Conservation (phyloP, 148 eudicot species). For the Polygonum aviculare region DNA sequence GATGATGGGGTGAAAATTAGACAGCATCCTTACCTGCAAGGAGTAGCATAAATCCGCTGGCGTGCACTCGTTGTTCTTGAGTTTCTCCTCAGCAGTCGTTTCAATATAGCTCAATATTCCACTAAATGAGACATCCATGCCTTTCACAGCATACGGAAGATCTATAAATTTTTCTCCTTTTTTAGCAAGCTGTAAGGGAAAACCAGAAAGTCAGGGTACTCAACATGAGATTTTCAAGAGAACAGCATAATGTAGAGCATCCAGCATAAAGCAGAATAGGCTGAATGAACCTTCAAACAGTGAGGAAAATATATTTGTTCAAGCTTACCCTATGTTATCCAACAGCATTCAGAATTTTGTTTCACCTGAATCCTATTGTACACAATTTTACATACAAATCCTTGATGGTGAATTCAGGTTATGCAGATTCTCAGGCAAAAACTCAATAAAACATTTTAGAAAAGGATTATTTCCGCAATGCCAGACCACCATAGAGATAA, state of each 20-base stretch:
- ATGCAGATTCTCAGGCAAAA: background rate
- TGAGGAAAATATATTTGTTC: background rate
- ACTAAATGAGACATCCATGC: slow-evolving; percentile 97
- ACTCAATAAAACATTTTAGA: background rate
- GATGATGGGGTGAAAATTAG: background rate
- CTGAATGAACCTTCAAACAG: background rate
- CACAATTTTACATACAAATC: background rate
- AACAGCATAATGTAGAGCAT: background rate
- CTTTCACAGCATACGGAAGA: slow-evolving; percentile 92
- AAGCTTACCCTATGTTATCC: background rate
- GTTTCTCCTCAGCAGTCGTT: slow-evolving; percentile 79
- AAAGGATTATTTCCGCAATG: background rate
- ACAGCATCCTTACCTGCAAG: slow-evolving; percentile 54
- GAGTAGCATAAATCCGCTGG: slow-evolving; percentile 97
- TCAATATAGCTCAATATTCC: slow-evolving; percentile 89
- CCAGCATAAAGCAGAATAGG: background rate
- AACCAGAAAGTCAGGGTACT: background rate
- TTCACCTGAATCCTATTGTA: background rate
- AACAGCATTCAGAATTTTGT: background rate
- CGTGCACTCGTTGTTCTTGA: slow-evolving; percentile 76
- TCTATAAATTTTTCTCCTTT: slow-evolving; percentile 86
- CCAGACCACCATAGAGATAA: background rate
- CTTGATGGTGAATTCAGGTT: background rate
- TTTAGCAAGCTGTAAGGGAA: slow-evolving; percentile 63
- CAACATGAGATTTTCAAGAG: background rate